Conservation (phyloP, 1,139 yeast species). For the Meyerozyma smithsonii region DNA sequence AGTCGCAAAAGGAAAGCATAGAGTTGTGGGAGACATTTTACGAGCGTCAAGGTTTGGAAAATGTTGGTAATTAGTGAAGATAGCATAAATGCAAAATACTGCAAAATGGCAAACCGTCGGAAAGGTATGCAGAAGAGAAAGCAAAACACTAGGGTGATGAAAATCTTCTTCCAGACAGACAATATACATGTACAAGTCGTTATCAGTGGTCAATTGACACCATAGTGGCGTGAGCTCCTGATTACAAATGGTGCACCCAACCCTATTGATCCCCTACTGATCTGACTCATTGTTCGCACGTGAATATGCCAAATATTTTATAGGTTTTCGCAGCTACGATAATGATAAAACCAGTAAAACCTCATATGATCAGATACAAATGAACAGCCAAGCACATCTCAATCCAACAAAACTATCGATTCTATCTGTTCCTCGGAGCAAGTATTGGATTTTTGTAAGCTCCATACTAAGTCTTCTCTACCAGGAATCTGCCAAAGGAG, state of each 20-base stretch:
- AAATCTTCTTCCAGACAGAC: no score
- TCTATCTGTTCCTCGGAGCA: slow-evolving; percentile 44
- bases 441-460: slow-evolving; percentile 48
- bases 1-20: slow-evolving; percentile 89
- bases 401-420: slow-evolving; percentile 42
- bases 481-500: slow-evolving; percentile 13
- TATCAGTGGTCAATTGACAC: no score
- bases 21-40: slow-evolving; percentile 94
- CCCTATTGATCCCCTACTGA: no score
- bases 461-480: slow-evolving; percentile 39
- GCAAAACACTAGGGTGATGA: not conserved
- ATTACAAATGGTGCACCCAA: no score
- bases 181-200: no score
- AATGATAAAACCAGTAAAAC: not conserved
- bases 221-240: no score
- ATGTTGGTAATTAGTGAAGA: not conserved
- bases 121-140: not conserved
- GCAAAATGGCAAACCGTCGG: not conserved
- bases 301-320: not conserved
- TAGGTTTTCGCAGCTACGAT: not conserved
- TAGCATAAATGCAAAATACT: not conserved
- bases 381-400: slow-evolving; percentile 38
- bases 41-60: slow-evolving; percentile 36
- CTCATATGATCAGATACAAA: not conserved
- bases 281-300: not conserved